Evolutionary conservation across 129 eudicot species (phyloP).

Genomic region (Calendula officinalis): DNA sequence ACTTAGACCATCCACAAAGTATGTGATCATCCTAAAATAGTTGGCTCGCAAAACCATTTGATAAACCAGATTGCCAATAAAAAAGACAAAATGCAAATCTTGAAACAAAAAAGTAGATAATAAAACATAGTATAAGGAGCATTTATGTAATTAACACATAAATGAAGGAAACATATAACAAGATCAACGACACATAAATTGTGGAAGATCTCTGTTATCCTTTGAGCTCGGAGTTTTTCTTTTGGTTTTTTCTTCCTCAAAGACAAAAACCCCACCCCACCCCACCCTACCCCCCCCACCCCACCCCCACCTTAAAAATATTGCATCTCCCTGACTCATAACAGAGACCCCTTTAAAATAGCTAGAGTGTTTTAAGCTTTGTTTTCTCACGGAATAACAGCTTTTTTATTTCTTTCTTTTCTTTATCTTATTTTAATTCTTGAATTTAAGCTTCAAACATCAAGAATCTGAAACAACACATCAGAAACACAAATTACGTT

Average conservation of each 20-base stretch:
- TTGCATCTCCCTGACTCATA: slow-evolving; percentile 40
- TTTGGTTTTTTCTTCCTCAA: slow-evolving; percentile 41
- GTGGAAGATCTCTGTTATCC: slow-evolving; percentile 55
- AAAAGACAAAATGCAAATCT: neutral
- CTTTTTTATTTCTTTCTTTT: slow-evolving; percentile 24
- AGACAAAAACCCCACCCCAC: slow-evolving; percentile 33
- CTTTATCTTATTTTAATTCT: slow-evolving; percentile 15
- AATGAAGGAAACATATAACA: slow-evolving; percentile 5
- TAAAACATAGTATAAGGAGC: slow-evolving; percentile 12
- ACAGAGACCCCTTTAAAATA: slow-evolving; percentile 38
- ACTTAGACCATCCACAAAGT: too few relatives aligned
- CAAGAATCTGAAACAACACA: slow-evolving; percentile 32
- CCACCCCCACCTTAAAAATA: slow-evolving; percentile 15
- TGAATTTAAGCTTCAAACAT: slow-evolving; percentile 39
- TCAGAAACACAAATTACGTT: slow-evolving; percentile 30
- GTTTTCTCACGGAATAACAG: slow-evolving; percentile 40
- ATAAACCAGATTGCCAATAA: too few relatives aligned
- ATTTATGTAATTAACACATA: slow-evolving; percentile 9
- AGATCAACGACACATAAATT: slow-evolving; percentile 35
- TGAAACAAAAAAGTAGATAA: neutral
- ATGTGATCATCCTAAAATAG: too few relatives aligned
- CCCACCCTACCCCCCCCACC: slow-evolving; percentile 14
- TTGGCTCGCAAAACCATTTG: too few relatives aligned
- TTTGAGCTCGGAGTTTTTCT: slow-evolving; percentile 34
- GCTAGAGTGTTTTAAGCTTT: slow-evolving; percentile 27